Evolutionary conservation across 345 rosid species (phyloP).

Genomic region (Murraya paniculata): DNA sequence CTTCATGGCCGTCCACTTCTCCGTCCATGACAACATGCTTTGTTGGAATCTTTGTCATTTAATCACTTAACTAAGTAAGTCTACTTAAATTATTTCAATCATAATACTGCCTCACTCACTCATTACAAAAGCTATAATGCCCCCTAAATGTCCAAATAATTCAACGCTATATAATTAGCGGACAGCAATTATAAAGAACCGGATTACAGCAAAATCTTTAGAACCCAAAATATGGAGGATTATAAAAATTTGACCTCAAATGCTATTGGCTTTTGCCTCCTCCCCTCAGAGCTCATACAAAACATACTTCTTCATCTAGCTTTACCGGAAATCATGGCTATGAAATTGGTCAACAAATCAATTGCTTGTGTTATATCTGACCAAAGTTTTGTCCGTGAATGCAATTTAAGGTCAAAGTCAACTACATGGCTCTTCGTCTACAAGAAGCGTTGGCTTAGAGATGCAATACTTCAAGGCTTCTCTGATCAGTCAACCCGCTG

Average conservation of each 20-base stretch:
- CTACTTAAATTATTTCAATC: neutral
- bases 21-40: constrained; percentile 23
- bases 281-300: constrained; percentile 74
- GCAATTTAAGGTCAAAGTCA: constrained; percentile 45
- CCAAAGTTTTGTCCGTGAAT: constrained; percentile 45
- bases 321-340: constrained; percentile 56
- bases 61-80: neutral
- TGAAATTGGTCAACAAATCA: constrained; percentile 52
- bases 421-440: constrained; percentile 67
- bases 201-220: neutral
- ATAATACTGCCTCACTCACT: neutral
- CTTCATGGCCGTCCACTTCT: constrained; percentile 29
- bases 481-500: constrained; percentile 47
- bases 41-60: constrained; percentile 21
- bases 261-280: constrained; percentile 63
- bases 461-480: constrained; percentile 49
- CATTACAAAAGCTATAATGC: neutral
- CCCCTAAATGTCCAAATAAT: neutral
- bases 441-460: constrained; percentile 72
- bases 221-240: constrained; percentile 12
- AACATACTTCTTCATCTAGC: constrained; percentile 56
- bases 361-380: constrained; percentile 47
- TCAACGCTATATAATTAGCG: neutral
- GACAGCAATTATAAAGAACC: neutral
- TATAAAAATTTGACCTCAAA: constrained; percentile 19